phyloP scores from a whole-genome alignment of 345 rosid genomes.

The Ricinus communis region DNA sequence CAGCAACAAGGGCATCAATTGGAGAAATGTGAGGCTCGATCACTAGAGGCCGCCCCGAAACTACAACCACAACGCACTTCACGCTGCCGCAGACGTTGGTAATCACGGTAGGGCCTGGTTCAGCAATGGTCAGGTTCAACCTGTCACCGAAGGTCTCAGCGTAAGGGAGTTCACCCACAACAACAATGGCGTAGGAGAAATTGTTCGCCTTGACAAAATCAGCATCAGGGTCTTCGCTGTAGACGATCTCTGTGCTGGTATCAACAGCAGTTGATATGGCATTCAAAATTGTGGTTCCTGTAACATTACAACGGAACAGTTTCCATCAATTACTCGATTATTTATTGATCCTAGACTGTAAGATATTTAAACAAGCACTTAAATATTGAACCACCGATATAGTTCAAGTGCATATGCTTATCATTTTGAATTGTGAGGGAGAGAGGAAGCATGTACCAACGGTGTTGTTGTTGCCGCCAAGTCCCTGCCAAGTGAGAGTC shows the following conservation, averaged over 20 bases:
- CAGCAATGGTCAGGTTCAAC: constrained; percentile 11
- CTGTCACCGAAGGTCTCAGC: constrained; percentile 19
- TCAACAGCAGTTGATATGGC: constrained; percentile 17
- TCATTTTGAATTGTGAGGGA: no score
- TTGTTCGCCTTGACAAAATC: constrained; percentile 6
- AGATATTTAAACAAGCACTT: no score
- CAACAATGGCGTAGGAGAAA: constrained; percentile 29
- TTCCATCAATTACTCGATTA: background rate
- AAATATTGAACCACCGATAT: no score
- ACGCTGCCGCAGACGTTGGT: constrained; percentile 10
- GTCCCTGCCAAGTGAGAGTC: constrained; percentile 30
- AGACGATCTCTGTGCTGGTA: constrained; percentile 19
- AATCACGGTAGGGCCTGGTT: constrained; percentile 15
- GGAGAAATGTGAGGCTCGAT: background rate
- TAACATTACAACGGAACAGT: background rate
- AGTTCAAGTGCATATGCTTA: no score
- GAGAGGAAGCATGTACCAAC: background rate
- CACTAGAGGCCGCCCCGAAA: constrained; percentile 26
- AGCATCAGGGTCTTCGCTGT: constrained; percentile 16
- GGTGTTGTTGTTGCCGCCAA: constrained; percentile 22
- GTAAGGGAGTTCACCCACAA: constrained; percentile 28
- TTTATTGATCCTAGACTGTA: no score
- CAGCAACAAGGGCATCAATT: constrained; percentile 19
- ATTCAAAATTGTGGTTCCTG: constrained; percentile 26
- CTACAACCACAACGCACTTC: constrained; percentile 25